Conservation (phyloP, 768 basidiomycete genomes). For the Tricholoma matsutake region DNA sequence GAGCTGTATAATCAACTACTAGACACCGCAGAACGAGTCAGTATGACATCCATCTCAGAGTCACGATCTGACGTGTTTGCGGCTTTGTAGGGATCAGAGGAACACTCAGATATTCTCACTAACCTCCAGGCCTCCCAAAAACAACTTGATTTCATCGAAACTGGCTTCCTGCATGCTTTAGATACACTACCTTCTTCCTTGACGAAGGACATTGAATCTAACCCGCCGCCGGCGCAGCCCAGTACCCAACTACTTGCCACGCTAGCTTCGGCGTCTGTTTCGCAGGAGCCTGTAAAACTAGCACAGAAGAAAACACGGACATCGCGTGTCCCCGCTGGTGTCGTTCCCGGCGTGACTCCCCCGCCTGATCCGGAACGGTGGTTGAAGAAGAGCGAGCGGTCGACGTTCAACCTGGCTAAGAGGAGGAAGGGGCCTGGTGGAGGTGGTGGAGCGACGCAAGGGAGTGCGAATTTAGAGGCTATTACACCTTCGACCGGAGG, state of each 20-base stretch:
- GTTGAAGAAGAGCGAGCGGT: conserved; percentile 83
- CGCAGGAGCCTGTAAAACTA: conserved; percentile 26
- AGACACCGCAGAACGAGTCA: conserved; percentile 72
- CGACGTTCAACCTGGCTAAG: conserved; percentile 51
- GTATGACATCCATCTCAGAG: conserved; percentile 23
- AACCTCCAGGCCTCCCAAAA: conserved; percentile 81
- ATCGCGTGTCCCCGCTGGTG: conserved; percentile 72
- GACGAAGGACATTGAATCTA: conserved; percentile 54
- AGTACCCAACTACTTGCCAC: conserved; percentile 29
- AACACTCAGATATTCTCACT: conserved; percentile 82
- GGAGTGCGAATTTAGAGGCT: conserved; percentile 42
- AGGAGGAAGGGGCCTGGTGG: conserved; percentile 49
- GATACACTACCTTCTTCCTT: conserved; percentile 53
- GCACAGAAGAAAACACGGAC: conserved; percentile 50
- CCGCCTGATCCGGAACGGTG: conserved; percentile 84
- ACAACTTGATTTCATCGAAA: conserved; percentile 81
- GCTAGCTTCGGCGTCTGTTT: conserved; percentile 25
- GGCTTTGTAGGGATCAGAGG: conserved; percentile 68
- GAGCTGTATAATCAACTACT: conserved; percentile 80
- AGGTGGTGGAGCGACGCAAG: conserved; percentile 67
- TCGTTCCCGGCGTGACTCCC: conserved; percentile 75
- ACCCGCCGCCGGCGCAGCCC: conserved; percentile 53
- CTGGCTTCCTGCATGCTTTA: conserved; percentile 63
- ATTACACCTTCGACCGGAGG: conserved; percentile 24
- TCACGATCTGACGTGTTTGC: conserved; percentile 6